Percentiles rank a stretch among this genome's conserved stretches.
Conservation (phyloP, 2,329 filamentous ascomycete species). For the Fusarium neocosmosporiellum region DNA sequence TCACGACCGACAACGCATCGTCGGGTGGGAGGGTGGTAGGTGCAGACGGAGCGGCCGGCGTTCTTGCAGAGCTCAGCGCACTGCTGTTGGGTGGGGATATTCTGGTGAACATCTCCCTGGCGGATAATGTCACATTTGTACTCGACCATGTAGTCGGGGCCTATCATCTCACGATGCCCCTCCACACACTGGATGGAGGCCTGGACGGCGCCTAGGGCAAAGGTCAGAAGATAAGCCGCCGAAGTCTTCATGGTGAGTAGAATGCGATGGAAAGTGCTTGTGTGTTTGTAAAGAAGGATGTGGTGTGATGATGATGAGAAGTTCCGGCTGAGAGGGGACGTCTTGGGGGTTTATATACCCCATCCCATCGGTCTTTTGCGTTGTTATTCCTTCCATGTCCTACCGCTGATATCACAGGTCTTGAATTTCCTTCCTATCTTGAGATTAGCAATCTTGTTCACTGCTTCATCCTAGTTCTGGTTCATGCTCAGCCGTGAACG, state of each 20-base stretch:
- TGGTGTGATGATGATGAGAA: neutral
- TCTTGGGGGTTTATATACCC: neutral
- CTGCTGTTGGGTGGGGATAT: neutral
- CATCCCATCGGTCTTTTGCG: neutral
- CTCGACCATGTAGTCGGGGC: neutral
- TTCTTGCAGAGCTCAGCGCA: neutral
- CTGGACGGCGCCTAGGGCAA: neutral
- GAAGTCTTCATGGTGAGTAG: neutral
- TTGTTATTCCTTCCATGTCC: neutral
- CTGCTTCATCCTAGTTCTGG: neutral
- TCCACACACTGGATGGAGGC: neutral
- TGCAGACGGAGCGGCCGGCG: neutral
- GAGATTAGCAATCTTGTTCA: neutral
- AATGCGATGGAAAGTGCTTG: neutral
- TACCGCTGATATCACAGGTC: neutral
- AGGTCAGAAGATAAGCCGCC: neutral
- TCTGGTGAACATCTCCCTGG: neutral
- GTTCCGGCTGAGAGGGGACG: neutral
- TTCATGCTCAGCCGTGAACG: neutral
- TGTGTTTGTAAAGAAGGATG: neutral
- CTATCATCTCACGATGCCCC: neutral
- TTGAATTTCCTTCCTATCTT: neutral
- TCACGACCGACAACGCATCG: neutral
- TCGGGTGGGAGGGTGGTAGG: neutral
- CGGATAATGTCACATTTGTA: neutral